phyloP scores from a whole-genome alignment of 140 eudicot species.

The Ambrosia hybrid region DNA sequence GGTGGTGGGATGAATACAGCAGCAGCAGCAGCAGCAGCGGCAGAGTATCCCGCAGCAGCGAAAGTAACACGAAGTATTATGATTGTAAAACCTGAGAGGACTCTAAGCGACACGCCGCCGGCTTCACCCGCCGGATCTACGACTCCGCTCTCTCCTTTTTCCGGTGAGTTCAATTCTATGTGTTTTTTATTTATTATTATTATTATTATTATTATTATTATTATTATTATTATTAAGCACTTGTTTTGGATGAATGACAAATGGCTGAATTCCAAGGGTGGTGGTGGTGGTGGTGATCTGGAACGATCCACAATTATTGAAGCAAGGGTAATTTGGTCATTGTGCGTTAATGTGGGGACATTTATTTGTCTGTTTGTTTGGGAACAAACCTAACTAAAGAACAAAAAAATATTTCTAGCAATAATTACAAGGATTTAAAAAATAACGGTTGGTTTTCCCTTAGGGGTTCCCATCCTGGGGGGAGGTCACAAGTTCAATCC shows the following conservation, averaged over 20 bases:
- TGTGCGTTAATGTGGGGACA: not conserved
- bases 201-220: not conserved
- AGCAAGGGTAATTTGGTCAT: not conserved
- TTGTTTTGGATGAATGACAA: not conserved
- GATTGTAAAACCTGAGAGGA: slow-evolving; percentile 66
- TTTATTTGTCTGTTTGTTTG: not conserved
- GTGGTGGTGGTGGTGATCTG: slow-evolving; percentile 4
- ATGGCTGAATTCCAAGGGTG: slow-evolving; percentile 3
- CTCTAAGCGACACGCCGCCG: slow-evolving; percentile 68
- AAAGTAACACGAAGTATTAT: slow-evolving; percentile 81
- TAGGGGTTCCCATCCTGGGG: too few species aligned
- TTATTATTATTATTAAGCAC: not conserved
- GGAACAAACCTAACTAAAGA: not conserved
- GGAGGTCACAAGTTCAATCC: too few species aligned
- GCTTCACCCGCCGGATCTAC: slow-evolving; percentile 90
- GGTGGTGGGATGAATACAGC: slow-evolving; percentile 15
- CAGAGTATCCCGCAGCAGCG: slow-evolving; percentile 27
- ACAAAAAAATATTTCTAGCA: too few species aligned
- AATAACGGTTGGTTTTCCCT: too few species aligned
- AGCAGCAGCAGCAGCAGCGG: not conserved
- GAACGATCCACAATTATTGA: slow-evolving; percentile 9
- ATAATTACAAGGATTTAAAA: too few species aligned
- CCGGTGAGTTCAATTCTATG: slow-evolving; percentile 50
- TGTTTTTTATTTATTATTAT: not conserved
- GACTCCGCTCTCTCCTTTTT: slow-evolving; percentile 83